Conservation (phyloP, 1,284 basidiomycete genomes). For the Boletus nobilissimus region DNA sequence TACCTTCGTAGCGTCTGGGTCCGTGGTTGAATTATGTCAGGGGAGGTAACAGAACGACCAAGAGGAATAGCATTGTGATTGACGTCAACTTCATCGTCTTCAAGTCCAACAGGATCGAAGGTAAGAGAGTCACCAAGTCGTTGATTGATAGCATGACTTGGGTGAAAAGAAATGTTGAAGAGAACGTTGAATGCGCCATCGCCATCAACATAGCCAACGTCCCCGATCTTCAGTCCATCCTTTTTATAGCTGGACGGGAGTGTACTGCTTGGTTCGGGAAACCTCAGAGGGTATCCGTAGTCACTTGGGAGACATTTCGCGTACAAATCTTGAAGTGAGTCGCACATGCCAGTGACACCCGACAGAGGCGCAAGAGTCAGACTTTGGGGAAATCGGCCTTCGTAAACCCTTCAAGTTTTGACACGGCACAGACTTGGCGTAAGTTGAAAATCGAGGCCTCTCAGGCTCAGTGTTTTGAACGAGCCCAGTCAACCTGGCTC, state of each 20-base stretch:
- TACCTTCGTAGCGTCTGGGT: neutral
- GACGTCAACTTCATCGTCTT: neutral
- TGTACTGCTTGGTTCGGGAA: constrained; percentile 7
- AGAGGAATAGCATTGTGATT: neutral
- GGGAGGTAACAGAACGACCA: neutral
- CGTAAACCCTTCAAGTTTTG: too few relatives aligned
- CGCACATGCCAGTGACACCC: too few relatives aligned
- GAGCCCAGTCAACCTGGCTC: too few relatives aligned
- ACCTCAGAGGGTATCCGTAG: constrained; percentile 20
- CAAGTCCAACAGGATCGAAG: neutral
- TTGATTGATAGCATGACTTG: neutral
- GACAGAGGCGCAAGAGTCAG: too few relatives aligned
- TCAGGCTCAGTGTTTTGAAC: too few relatives aligned
- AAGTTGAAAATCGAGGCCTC: too few relatives aligned
- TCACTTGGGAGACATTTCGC: constrained; percentile 6
- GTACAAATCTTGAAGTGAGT: constrained; percentile 13
- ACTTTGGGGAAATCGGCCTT: too few relatives aligned
- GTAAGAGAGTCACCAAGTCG: neutral
- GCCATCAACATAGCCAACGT: constrained; percentile 8
- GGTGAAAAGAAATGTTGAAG: constrained; percentile 14
- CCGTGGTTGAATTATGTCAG: neutral
- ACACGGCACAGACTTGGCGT: too few relatives aligned
- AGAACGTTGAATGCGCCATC: constrained; percentile 2
- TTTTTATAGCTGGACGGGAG: neutral
- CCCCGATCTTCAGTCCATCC: constrained; percentile 23